Conservation (phyloP, 1,139 yeast species). For the Suzukiozyma palmioleophila region DNA sequence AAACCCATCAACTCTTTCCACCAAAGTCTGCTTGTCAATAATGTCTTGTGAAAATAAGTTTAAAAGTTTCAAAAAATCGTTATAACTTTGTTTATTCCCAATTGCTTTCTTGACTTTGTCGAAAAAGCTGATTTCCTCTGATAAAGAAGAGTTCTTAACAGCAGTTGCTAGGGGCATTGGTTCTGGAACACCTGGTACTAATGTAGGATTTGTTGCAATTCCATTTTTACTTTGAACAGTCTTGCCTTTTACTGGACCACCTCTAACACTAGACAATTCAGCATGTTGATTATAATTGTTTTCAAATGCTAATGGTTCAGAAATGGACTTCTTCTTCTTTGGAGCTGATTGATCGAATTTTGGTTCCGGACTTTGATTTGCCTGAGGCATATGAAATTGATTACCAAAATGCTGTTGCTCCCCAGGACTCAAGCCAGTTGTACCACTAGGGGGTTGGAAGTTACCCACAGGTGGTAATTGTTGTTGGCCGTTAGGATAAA, state of each 20-base stretch:
- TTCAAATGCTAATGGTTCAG: slow-evolving; percentile 29
- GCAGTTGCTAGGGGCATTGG: slow-evolving; percentile 67
- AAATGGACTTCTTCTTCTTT: slow-evolving; percentile 25
- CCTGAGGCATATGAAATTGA: slow-evolving; percentile 13
- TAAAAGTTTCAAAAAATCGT: slow-evolving; percentile 83
- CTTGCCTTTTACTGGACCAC: slow-evolving; percentile 17
- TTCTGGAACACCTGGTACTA: slow-evolving; percentile 83
- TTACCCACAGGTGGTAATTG: slow-evolving; percentile 95
- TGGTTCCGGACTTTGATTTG: slow-evolving; percentile 13
- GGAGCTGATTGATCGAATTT: slow-evolving; percentile 11
- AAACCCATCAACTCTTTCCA: slow-evolving; percentile 80
- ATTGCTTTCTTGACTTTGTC: slow-evolving; percentile 89
- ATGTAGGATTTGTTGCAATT: slow-evolving; percentile 49
- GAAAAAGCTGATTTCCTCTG: slow-evolving; percentile 85
- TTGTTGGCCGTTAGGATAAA: slow-evolving; percentile 24
- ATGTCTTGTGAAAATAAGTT: slow-evolving; percentile 87
- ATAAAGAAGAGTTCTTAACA: slow-evolving; percentile 52
- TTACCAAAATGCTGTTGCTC: slow-evolving; percentile 11
- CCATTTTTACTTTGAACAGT: slow-evolving; percentile 15
- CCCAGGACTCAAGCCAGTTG: slow-evolving; percentile 24
- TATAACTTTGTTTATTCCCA: slow-evolving; percentile 85
- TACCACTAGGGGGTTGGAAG: slow-evolving; percentile 73
- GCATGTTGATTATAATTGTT: slow-evolving; percentile 44
- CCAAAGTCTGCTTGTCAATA: slow-evolving; percentile 75
- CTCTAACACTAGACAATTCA: slow-evolving; percentile 51